Percentiles rank a stretch among this genome's conserved stretches.
phyloP scores from a whole-genome alignment of 257 asterid genomes.

The Nicotiana noctiflora region DNA sequence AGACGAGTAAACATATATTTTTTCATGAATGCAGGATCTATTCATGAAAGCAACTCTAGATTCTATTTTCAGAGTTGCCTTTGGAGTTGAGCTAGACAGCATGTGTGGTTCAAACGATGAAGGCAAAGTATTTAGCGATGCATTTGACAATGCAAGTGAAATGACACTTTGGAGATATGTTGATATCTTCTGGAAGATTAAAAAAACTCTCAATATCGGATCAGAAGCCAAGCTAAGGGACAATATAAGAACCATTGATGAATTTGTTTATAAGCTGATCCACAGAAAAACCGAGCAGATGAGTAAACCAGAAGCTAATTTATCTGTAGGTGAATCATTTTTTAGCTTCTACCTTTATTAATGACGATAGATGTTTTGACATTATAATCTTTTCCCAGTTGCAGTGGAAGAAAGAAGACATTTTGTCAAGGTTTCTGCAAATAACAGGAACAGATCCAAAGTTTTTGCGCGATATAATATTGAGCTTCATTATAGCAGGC shows the following conservation, averaged over 20 bases:
- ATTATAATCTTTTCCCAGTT: conserved; percentile 15
- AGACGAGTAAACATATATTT: neutral
- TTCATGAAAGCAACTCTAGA: conserved; percentile 51
- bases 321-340: conserved; percentile 26
- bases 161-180: conserved; percentile 46
- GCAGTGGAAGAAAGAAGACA: conserved; percentile 47
- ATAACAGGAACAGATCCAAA: conserved; percentile 26
- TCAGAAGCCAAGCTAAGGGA: conserved; percentile 45
- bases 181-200: conserved; percentile 45
- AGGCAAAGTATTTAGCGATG: conserved; percentile 34
- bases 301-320: conserved; percentile 22
- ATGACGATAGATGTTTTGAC: neutral
- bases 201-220: conserved; percentile 37
- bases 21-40: conserved; percentile 34
- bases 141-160: conserved; percentile 53
- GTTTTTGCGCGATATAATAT: conserved; percentile 47
- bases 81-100: conserved; percentile 49
- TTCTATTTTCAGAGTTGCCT: conserved; percentile 47
- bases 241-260: conserved; percentile 31
- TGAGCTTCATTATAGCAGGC: conserved; percentile 54
- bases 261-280: conserved; percentile 45
- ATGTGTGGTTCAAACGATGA: conserved; percentile 54
- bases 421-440: conserved; percentile 48
- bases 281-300: conserved; percentile 31
- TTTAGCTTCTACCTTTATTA: neutral